phyloP scores from a whole-genome alignment of 1,284 basidiomycete species.

The Leucoagaricus sp. region DNA sequence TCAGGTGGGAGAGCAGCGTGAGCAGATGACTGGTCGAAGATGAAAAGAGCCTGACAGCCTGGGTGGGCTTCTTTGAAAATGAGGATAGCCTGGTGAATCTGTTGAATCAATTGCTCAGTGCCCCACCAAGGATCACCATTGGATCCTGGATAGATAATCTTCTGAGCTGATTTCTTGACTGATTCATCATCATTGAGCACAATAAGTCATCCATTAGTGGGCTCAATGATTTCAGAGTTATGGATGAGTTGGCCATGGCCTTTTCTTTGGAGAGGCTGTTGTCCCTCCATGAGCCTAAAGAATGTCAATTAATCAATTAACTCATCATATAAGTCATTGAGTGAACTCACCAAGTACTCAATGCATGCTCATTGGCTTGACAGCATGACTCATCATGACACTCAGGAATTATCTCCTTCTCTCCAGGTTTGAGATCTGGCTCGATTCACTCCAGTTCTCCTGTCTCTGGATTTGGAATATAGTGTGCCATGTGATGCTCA shows the following conservation, averaged over 20 bases:
- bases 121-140: no score
- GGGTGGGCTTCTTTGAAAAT: conserved; percentile 30
- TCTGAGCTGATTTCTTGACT: conserved; percentile 19
- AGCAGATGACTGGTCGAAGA: no score
- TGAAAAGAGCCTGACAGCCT: conserved; percentile 27
- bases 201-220: conserved; percentile 21
- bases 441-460: conserved; percentile 19
- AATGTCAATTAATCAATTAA: no score
- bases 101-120: conserved; percentile 25
- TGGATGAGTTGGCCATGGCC: conserved; percentile 22
- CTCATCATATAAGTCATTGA: no score
- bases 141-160: conserved; percentile 27
- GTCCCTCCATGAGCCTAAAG: conserved; percentile 2
- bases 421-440: conserved; percentile 26
- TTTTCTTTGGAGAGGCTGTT: conserved; percentile 26
- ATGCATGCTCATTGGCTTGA: no score
- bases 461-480: conserved; percentile 18
- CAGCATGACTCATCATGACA: no score
- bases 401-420: conserved; percentile 30
- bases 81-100: conserved; percentile 24
- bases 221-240: conserved; percentile 20
- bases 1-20: no score
- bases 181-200: conserved; percentile 18
- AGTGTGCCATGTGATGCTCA: conserved; percentile 27
- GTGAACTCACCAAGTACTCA: no score